Conservation (phyloP, 2,329 filamentous ascomycete species). For the Sclerotinia nivalis region DNA sequence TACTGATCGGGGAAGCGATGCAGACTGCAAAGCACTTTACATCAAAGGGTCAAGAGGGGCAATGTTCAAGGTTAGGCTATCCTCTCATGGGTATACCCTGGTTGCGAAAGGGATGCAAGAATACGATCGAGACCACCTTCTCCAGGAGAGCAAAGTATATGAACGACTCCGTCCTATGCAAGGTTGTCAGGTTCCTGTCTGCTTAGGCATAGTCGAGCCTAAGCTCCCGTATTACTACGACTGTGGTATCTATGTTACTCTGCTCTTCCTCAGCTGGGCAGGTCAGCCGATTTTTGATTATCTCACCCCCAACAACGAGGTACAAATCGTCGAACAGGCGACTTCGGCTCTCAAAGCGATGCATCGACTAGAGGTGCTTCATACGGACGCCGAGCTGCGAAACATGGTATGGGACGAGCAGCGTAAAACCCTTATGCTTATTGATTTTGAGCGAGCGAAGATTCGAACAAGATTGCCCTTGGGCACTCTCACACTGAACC, state of each 20-base stretch:
- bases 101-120: constrained; percentile 16
- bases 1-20: not conserved
- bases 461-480: not conserved
- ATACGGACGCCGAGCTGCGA: not conserved
- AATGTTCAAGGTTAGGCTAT: constrained; percentile 7
- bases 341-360: not conserved
- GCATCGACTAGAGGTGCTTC: not conserved
- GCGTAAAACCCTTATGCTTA: not conserved
- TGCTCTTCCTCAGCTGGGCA: not conserved
- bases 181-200: constrained; percentile 13
- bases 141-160: constrained; percentile 13
- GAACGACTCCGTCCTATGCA: constrained; percentile 3
- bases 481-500: too few species aligned
- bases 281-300: not conserved
- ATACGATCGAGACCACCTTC: constrained; percentile 1
- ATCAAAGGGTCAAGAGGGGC: constrained; percentile 13
- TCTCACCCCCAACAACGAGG: not conserved
- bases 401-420: not conserved
- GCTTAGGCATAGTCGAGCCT: constrained; percentile 4
- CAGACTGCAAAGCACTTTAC: constrained; percentile 11
- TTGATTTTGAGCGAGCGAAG: not conserved
- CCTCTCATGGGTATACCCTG: constrained; percentile 13
- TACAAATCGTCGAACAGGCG: not conserved
- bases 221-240: too few species aligned
- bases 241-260: constrained; percentile 12